Conservation (phyloP, 495 filamentous ascomycete species). For the Aspergillus baeticus region DNA sequence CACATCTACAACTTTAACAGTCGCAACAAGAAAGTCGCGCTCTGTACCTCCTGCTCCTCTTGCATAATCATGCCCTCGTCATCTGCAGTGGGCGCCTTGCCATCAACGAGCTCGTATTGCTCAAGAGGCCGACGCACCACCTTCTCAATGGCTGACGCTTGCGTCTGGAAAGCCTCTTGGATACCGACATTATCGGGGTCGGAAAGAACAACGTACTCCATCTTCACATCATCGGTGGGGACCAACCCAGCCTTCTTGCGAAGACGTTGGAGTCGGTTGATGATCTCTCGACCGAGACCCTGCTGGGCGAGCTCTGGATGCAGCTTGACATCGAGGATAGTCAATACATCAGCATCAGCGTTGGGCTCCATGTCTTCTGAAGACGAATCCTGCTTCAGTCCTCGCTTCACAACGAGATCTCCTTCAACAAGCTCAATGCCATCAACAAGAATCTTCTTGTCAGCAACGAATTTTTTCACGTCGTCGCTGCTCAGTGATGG, state of each 20-base stretch:
- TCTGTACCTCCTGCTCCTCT: constrained; percentile 88
- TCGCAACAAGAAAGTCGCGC: constrained; percentile 80
- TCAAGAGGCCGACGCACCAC: constrained; percentile 78
- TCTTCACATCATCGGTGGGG: constrained; percentile 80
- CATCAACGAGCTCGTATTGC: constrained; percentile 63
- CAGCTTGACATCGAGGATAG: constrained; percentile 71
- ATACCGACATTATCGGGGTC: constrained; percentile 79
- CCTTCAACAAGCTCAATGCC: constrained; percentile 78
- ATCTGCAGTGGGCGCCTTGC: constrained; percentile 55
- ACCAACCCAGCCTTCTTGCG: constrained; percentile 80
- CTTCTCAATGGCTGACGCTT: constrained; percentile 70
- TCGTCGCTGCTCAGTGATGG: constrained; percentile 75
- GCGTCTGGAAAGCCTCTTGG: constrained; percentile 68
- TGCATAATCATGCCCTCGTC: constrained; percentile 67
- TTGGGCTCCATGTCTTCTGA: constrained; percentile 78
- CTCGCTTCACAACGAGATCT: constrained; percentile 82
- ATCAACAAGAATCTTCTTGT: constrained; percentile 72
- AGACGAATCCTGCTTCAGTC: constrained; percentile 64
- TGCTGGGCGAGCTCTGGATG: constrained; percentile 74
- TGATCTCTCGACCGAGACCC: constrained; percentile 75
- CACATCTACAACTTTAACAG: constrained; percentile 68
- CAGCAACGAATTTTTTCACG: constrained; percentile 68
- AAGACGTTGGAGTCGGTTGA: constrained; percentile 78
- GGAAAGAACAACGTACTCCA: constrained; percentile 73
- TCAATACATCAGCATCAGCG: constrained; percentile 79